Base-by-base conservation (phyloP, 1,284 basidiomycete species). In the Cutaneotrichosporon cutaneum region DNA sequence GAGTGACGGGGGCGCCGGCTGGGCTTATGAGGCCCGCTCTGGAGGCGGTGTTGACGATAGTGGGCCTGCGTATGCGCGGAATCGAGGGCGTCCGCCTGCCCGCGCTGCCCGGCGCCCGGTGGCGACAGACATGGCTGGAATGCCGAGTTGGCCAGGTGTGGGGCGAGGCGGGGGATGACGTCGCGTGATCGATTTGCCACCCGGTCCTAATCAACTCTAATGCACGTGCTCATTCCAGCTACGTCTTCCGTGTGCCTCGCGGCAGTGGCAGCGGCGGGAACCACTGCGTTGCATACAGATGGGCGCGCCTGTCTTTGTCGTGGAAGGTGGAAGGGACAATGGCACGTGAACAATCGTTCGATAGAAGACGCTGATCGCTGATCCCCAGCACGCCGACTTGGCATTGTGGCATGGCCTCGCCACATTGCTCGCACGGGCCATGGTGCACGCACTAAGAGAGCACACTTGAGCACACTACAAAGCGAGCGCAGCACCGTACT, bases 171-270 rank as follows among this genome's bases (percentile, higher is more conserved):
- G 16, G 14, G 14, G 50, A 32, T 21, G 27, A 51, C 44, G 44
- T 45, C 44, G 44, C 44, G n/a, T 22, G 35, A 36, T 36, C 16
- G 33, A 22, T 45, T 45, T 45, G 44, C 44, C 44, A 47, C 24
- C 22, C 16, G 18, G 18, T 26, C 10, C 24, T 26, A 24, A 24
- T 24, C 24, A 47, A 11, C 45, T 47, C 45, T 24, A 47, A 42
- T 42, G 18, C 45, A 47, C 45, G 24, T 26, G 45, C 6, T 2
- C 10, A 21, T 14, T 33, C 21, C 51, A 33, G 22, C 21, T 14
- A 4, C 13, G 36, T 16, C 18, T 39, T 11, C 21, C n/a, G 44
- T 24, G 21, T 45, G 44, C 35, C 33, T 33, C 33, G 4, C 1
- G 2, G 33, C 33, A 9, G 8, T 16, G 16, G 18, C n/a, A 9